Evolutionary conservation across 192 early-diverging fungal species (phyloP).

Genomic region (Rhizophagus sp.): DNA sequence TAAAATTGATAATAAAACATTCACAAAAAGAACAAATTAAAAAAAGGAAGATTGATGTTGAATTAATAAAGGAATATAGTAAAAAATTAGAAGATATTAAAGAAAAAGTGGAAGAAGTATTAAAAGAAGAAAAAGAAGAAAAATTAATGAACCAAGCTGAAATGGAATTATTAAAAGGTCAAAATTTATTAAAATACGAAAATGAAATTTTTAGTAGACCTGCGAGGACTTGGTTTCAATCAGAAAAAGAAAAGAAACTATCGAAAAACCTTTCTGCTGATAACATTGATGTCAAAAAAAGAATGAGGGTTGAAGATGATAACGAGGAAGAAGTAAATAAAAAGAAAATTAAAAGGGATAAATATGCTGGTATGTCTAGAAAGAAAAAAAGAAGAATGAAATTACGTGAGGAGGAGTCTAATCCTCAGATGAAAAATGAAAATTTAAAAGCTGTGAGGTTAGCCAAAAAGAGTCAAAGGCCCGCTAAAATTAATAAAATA

Average conservation of each 20-base stretch:
- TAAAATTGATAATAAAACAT: conserved; percentile 92
- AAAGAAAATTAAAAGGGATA: conserved; percentile 46
- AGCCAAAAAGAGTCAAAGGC: conserved; percentile 51
- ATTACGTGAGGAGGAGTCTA: conserved; percentile 42
- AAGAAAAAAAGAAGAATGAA: conserved; percentile 49
- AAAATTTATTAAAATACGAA: conserved; percentile 82
- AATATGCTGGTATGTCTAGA: conserved; percentile 52
- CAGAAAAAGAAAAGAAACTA: conserved; percentile 67
- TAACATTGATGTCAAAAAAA: neutral
- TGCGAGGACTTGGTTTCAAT: conserved; percentile 94
- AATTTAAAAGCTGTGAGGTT: conserved; percentile 44
- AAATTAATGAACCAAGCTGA: conserved; percentile 80
- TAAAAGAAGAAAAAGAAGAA: conserved; percentile 78
- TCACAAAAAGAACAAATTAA: conserved; percentile 74
- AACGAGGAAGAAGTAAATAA: conserved; percentile 39
- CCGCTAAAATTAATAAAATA: conserved; percentile 38
- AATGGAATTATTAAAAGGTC: conserved; percentile 85
- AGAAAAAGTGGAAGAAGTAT: conserved; percentile 65
- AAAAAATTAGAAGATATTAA: conserved; percentile 67
- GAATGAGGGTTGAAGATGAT: conserved; percentile 33
- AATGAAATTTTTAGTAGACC: conserved; percentile 90
- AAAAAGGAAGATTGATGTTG: conserved; percentile 83
- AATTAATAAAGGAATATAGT: conserved; percentile 78
- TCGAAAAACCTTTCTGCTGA: neutral
- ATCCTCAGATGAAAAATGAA: conserved; percentile 44